These are phyloP conservation scores for Exserohilum rostratum DNA, from an alignment of 2,329 filamentous ascomycete genomes.

Conservation along the genomic window DNA sequence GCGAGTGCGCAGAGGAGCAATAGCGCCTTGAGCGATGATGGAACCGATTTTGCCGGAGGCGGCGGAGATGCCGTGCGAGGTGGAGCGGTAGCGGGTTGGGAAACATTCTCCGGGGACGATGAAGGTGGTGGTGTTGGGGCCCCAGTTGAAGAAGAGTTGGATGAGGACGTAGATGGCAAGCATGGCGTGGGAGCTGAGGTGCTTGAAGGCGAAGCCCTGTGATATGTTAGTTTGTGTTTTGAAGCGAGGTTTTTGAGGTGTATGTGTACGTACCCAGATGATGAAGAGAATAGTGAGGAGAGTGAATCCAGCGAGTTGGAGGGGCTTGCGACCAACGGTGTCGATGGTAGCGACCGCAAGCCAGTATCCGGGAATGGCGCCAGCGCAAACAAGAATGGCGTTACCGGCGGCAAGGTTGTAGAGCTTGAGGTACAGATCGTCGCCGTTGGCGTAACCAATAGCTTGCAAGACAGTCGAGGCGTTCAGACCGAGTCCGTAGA, in stretches of 20 bases:
- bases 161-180: constrained; percentile 56
- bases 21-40: constrained; percentile 57
- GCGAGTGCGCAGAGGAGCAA: constrained; percentile 57
- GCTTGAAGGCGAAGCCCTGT: constrained; percentile 42
- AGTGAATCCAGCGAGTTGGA: constrained; percentile 42
- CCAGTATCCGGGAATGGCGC: constrained; percentile 83
- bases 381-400: constrained; percentile 77
- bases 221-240: not conserved
- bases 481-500: constrained; percentile 69
- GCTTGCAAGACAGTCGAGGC: constrained; percentile 72
- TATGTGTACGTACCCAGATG: constrained; percentile 29
- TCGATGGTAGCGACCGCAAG: constrained; percentile 63
- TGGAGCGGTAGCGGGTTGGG: constrained; percentile 57
- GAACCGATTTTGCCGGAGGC: constrained; percentile 56
- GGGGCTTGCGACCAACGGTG: constrained; percentile 64
- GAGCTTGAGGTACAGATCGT: constrained; percentile 70
- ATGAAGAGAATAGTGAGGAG: constrained; percentile 45
- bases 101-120: constrained; percentile 59
- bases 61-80: constrained; percentile 58
- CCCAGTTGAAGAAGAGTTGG: constrained; percentile 60
- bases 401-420: constrained; percentile 80
- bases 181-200: constrained; percentile 47
- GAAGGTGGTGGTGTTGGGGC: constrained; percentile 58
- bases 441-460: constrained; percentile 70
- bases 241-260: not conserved